A percentile compares a stretch with the other conserved stretches of the same genome.
phyloP scores from a whole-genome alignment of 805 yeast genomes.

The Yarrowia porcina region DNA sequence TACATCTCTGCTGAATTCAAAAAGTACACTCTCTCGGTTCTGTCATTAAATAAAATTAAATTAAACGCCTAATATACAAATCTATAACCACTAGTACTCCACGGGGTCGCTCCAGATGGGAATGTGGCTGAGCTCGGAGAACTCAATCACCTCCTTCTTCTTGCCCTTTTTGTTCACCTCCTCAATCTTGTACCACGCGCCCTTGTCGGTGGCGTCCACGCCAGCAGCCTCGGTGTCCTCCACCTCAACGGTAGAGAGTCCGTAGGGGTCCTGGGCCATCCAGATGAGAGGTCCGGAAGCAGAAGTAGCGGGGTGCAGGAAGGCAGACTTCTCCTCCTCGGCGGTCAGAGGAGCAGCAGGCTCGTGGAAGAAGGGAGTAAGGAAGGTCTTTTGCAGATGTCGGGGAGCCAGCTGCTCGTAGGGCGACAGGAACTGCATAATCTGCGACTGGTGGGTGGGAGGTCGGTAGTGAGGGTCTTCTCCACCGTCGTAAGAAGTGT shows the following conservation, averaged over 20 bases:
- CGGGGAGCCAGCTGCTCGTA: constrained; percentile 48
- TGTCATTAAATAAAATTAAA: not conserved
- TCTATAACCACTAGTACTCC: constrained; percentile 27
- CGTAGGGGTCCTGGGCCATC: constrained; percentile 90
- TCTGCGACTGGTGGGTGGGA: constrained; percentile 26
- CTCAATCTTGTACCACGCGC: constrained; percentile 52
- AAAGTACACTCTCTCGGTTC: not conserved
- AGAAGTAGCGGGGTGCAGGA: constrained; percentile 69
- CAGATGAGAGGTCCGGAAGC: constrained; percentile 74
- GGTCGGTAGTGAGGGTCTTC: constrained; percentile 18
- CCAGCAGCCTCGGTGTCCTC: constrained; percentile 49
- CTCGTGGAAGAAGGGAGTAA: constrained; percentile 36
- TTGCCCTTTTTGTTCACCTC: constrained; percentile 43
- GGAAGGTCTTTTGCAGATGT: constrained; percentile 32
- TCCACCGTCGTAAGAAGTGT: not conserved
- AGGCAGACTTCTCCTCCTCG: constrained; percentile 59
- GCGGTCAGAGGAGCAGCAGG: constrained; percentile 36
- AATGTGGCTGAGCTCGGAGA: constrained; percentile 28
- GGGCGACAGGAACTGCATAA: constrained; percentile 55
- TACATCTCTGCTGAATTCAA: no score
- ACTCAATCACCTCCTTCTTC: constrained; percentile 47
- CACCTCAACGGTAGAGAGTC: constrained; percentile 64
- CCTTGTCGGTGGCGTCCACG: constrained; percentile 64
- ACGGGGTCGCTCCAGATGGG: constrained; percentile 31
- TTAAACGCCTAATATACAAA: constrained; percentile 24